A percentile compares a stretch with the other conserved stretches of the same genome.
Evolutionary conservation across 495 filamentous ascomycete species (phyloP).

Genomic region (Aspergillus bertholletiae): DNA sequence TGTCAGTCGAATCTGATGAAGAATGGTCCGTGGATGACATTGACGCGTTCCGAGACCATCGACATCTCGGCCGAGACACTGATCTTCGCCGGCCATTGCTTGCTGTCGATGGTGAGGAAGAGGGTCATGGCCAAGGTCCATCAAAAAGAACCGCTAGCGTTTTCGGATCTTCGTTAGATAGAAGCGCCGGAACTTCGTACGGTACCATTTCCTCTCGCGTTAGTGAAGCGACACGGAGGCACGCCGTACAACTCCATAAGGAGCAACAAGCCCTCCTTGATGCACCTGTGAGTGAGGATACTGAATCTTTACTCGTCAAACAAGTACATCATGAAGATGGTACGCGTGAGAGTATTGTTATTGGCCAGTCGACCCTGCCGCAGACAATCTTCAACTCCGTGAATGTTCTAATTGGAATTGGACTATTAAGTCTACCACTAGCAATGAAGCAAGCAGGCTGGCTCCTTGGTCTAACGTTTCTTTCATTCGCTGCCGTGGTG

Average conservation of each 20-base stretch:
- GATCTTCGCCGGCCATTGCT: slow-evolving; percentile 29
- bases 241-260: slow-evolving; percentile 67
- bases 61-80: slow-evolving; percentile 12
- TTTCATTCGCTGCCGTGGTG: slow-evolving; percentile 66
- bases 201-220: slow-evolving; percentile 68
- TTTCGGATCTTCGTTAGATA: slow-evolving; percentile 56
- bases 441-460: slow-evolving; percentile 89
- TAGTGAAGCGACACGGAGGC: slow-evolving; percentile 64
- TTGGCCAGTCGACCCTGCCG: slow-evolving; percentile 88
- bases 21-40: slow-evolving; percentile 33
- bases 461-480: slow-evolving; percentile 74
- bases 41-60: slow-evolving; percentile 32
- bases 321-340: slow-evolving; percentile 84
- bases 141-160: slow-evolving; percentile 19
- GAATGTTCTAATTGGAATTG: slow-evolving; percentile 91
- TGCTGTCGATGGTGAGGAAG: slow-evolving; percentile 16
- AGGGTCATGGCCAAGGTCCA: slow-evolving; percentile 19
- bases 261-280: slow-evolving; percentile 59
- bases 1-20: slow-evolving; percentile 50
- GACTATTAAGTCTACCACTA: slow-evolving; percentile 82
- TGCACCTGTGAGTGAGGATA: slow-evolving; percentile 56
- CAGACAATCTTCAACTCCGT: slow-evolving; percentile 97
- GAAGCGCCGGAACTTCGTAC: slow-evolving; percentile 74
- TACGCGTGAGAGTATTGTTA: slow-evolving; percentile 72
- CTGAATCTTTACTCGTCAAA: slow-evolving; percentile 78